These are phyloP conservation scores for Hibiscus mutabilis DNA, from an alignment of 345 rosid genomes.

Conservation along the genomic window DNA sequence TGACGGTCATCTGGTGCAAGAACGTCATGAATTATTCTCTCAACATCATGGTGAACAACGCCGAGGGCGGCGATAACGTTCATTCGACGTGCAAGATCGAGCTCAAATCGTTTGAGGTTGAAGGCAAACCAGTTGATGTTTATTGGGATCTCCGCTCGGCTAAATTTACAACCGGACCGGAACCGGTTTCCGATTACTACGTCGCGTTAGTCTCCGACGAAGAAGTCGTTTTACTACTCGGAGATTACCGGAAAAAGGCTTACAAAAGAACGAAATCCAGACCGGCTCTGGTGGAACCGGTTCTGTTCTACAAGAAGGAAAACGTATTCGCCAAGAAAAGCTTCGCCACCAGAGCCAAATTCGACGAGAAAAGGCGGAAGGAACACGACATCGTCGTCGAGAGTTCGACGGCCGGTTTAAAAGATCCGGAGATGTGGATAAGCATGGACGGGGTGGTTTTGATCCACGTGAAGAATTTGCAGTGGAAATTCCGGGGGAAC, in stretches of 20 bases:
- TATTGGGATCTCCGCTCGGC: slow-evolving; percentile 75
- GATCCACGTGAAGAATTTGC: slow-evolving; percentile 72
- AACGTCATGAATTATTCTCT: slow-evolving; percentile 54
- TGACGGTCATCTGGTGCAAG: slow-evolving; percentile 48
- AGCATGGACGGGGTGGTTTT: slow-evolving; percentile 75
- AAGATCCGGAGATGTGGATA: slow-evolving; percentile 92
- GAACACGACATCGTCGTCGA: slow-evolving; percentile 84
- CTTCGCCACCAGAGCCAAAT: slow-evolving; percentile 63
- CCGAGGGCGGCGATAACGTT: slow-evolving; percentile 26
- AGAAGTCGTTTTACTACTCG: slow-evolving; percentile 75
- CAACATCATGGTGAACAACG: slow-evolving; percentile 33
- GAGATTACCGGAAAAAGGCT: slow-evolving; percentile 77
- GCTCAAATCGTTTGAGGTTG: slow-evolving; percentile 52
- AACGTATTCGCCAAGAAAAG: slow-evolving; percentile 73
- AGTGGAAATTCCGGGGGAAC: slow-evolving; percentile 98
- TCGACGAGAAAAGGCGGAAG: slow-evolving; percentile 45
- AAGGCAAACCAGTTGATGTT: slow-evolving; percentile 44
- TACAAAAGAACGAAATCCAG: slow-evolving; percentile 77
- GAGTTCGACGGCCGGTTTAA: slow-evolving; percentile 46
- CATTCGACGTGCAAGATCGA: slow-evolving; percentile 47
- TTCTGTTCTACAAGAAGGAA: slow-evolving; percentile 63
- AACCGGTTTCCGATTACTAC: slow-evolving; percentile 67
- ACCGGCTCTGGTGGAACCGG: slow-evolving; percentile 63
- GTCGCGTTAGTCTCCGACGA: slow-evolving; percentile 79
- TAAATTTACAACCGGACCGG: slow-evolving; percentile 61